Evolutionary conservation across 768 basidiomycete species (phyloP), one percentile per base, ranked within the genome.

Genomic region (Leccinum aurantiacum): DNA sequence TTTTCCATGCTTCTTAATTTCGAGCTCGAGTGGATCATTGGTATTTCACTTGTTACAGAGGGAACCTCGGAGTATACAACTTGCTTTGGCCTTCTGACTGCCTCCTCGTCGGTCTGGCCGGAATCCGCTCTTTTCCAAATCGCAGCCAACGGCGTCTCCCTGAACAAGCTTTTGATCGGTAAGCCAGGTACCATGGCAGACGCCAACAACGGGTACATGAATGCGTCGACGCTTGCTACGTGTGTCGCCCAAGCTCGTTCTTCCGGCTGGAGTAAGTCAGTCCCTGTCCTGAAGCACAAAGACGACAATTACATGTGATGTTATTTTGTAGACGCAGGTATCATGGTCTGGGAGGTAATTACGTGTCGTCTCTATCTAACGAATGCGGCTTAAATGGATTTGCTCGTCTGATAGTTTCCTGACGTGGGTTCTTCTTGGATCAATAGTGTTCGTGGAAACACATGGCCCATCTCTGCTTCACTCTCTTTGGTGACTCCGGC

Each of bases 91-190:
- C 72, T 83, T n/a, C 67, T 82, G 17, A 71, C 62, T 50, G 55
- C 63, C 6, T 80, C 79, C 1, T 78, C 78, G 10, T 69, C 71
- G 24, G 59, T 65, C 6, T 82, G 71, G 71, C 80, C 80, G 2
- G 59, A 71, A 19, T 73, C 80, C 3, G 68, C 78, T 0, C 61
- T 83, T 27, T 78, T 82, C 65, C 74, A 82, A 67, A 81, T 82
- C 51, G 71, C 75, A 37, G 78, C 79, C 1, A 81, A 74, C 60
- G 87, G 85, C n/a, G 81, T 90, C 8, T 71, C 80, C 6, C 70
- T 86, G 38, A 72, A 80, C 68, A 90, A 90, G 73, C 77, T 91
- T 53, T 85, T 90, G 57, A 87, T 91, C 65, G 89, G 89, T 7
- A 91, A 90, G 71, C 89, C 88, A 6, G 84, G 84, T 4, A 57